Base-by-base conservation (phyloP, 805 yeast genomes). In the Jamesozyma hellenica region DNA sequence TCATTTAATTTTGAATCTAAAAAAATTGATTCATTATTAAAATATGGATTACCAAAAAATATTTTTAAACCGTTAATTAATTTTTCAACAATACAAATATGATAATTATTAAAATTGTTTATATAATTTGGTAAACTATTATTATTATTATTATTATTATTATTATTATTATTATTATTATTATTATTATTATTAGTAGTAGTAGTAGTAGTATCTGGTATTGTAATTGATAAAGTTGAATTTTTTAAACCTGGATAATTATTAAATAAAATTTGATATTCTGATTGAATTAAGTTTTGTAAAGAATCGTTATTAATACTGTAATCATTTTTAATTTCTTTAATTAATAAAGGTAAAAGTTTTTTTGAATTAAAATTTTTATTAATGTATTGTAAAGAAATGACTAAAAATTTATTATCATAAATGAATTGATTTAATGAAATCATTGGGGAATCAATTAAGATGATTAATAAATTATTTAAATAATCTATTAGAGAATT, bases 371-470 rank as follows among this genome's bases (percentile, higher is more conserved):
- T 12, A 31, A 28, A 40, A 10, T 10, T 17, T 13, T 39, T 27
- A 31, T 47, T 47, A 18, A 34, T 35, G 28, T 38, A 43, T 25
- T 45, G 49, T 17, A 42, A 35, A 17, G 42, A 41, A 17, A 47
- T 30, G 17, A 41, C 19, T 10, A 40, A 40, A 34, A 29, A 43
- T 25, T 27, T 32, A 16, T 33, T 15, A 28, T 35, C 33, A 40
- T 42, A 47, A 11, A 41, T 34, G n/a, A 35, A 21, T 28, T 34
- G 40, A 21, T 32, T 34, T 15, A 41, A 32, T 5, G 45, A 41
- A 21, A 41, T 35, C 8, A 43, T 23, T 3, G 42, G 38, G 3
- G 36, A n/a, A 12, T 40, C 31, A 14, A 34, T 27, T 29, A 42
- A 17, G 11, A 31, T 36, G 15, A 17, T 4, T 4, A 31, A 14